phyloP scores from a whole-genome alignment of 345 rosid genomes.

The Physaria fendleri region DNA sequence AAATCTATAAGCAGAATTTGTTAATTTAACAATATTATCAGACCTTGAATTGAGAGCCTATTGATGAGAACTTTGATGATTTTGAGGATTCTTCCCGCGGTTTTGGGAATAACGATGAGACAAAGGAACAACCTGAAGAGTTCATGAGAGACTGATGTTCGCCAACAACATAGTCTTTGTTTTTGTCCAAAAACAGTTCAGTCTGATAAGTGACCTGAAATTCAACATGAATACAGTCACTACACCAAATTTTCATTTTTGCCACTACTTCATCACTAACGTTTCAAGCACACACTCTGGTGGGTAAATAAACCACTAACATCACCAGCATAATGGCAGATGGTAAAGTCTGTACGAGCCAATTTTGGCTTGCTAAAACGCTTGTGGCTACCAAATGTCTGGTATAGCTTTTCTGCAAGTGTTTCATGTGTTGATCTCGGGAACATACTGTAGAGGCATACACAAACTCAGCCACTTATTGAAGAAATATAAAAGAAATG shows the following conservation, averaged over 20 bases:
- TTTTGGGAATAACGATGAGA: conserved; percentile 73
- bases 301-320: conserved; percentile 44
- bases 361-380: conserved; percentile 92
- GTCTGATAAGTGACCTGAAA: conserved; percentile 95
- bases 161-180: conserved; percentile 90
- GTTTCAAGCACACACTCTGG: background rate
- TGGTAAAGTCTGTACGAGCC: conserved; percentile 89
- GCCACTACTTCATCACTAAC: background rate
- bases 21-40: conserved; percentile 12
- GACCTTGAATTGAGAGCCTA: conserved; percentile 95
- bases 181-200: conserved; percentile 84
- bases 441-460: conserved; percentile 66
- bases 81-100: conserved; percentile 80
- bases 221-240: conserved; percentile 1
- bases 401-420: conserved; percentile 91
- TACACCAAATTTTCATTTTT: background rate
- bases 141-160: conserved; percentile 84
- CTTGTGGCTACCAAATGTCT: conserved; percentile 75
- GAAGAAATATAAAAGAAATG: background rate
- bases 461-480: conserved; percentile 20
- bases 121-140: conserved; percentile 77
- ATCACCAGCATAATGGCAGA: conserved; percentile 95
- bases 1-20: background rate
- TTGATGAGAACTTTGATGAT: conserved; percentile 85
- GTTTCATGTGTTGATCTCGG: conserved; percentile 98